Conservation (phyloP, 2,329 filamentous ascomycete species). For the Exophiala mesophila region DNA sequence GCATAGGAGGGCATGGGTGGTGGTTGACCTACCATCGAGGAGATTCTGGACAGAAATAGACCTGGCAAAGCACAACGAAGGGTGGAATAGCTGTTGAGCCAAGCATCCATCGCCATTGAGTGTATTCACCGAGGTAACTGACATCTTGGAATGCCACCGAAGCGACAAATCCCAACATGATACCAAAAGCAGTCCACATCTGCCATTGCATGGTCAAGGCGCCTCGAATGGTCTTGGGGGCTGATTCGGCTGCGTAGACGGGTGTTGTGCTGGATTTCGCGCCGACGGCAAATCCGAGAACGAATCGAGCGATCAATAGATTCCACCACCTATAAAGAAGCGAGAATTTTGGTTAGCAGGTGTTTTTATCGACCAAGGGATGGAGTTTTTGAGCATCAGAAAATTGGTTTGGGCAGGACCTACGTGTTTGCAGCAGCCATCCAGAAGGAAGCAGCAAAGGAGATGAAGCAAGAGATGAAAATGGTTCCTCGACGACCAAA, state of each 20-base stretch:
- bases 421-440: slow-evolving; percentile 35
- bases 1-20: too few species aligned
- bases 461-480: slow-evolving; percentile 39
- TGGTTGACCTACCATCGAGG: slow-evolving; percentile 41
- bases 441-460: slow-evolving; percentile 40
- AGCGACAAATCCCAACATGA: slow-evolving; percentile 46
- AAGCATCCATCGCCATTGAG: slow-evolving; percentile 65
- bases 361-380: slow-evolving; percentile 35
- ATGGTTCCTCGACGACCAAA: slow-evolving; percentile 45
- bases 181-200: slow-evolving; percentile 43
- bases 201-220: slow-evolving; percentile 52
- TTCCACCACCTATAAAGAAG: slow-evolving; percentile 42
- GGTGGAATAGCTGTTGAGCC: slow-evolving; percentile 61
- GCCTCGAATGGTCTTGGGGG: slow-evolving; percentile 46
- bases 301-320: slow-evolving; percentile 39
- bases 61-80: slow-evolving; percentile 53
- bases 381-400: not conserved
- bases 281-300: slow-evolving; percentile 39
- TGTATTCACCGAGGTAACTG: slow-evolving; percentile 41
- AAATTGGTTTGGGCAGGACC: not conserved
- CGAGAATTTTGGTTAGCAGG: too few species aligned
- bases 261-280: slow-evolving; percentile 43
- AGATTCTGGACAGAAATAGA: slow-evolving; percentile 61
- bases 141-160: slow-evolving; percentile 39
- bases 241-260: slow-evolving; percentile 45